Percentiles rank a stretch among this genome's conserved stretches.
These are phyloP conservation scores for Cyberlindnera amylophila DNA, from an alignment of 805 yeast genomes.

Conservation along the genomic window DNA sequence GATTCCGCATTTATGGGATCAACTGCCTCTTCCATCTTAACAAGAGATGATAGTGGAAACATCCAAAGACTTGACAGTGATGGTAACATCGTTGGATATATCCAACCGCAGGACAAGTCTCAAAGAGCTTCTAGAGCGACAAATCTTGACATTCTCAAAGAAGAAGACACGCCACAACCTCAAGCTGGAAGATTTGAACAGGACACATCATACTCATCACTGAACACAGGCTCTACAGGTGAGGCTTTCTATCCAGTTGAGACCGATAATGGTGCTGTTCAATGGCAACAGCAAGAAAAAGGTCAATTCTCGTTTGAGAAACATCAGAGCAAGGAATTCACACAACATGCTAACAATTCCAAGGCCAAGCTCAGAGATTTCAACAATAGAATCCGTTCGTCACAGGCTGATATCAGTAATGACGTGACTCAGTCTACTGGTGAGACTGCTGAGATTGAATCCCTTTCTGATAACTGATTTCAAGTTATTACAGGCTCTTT, in stretches of 20 bases:
- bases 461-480: constrained; percentile 8
- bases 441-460: constrained; percentile 31
- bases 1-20: constrained; percentile 38
- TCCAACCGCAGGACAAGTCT: constrained; percentile 8
- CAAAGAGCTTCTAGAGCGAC: constrained; percentile 24
- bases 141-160: constrained; percentile 24
- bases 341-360: constrained; percentile 14
- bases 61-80: constrained; percentile 27
- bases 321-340: constrained; percentile 24
- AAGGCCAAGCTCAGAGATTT: constrained; percentile 36
- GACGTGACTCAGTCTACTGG: constrained; percentile 26
- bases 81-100: constrained; percentile 26
- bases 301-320: constrained; percentile 29
- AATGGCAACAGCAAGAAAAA: constrained; percentile 22
- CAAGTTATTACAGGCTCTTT: neutral
- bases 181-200: constrained; percentile 5
- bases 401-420: constrained; percentile 29
- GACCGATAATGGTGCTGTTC: constrained; percentile 17
- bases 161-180: constrained; percentile 21
- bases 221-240: constrained; percentile 18
- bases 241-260: constrained; percentile 27
- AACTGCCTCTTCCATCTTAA: constrained; percentile 24
- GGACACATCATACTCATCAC: constrained; percentile 24
- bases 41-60: constrained; percentile 29
- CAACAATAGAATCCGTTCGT: constrained; percentile 30